These are phyloP conservation scores for Phycomyces blakesleeanus DNA, from an alignment of 192 early-diverging fungal genomes.

Conservation along the genomic window DNA sequence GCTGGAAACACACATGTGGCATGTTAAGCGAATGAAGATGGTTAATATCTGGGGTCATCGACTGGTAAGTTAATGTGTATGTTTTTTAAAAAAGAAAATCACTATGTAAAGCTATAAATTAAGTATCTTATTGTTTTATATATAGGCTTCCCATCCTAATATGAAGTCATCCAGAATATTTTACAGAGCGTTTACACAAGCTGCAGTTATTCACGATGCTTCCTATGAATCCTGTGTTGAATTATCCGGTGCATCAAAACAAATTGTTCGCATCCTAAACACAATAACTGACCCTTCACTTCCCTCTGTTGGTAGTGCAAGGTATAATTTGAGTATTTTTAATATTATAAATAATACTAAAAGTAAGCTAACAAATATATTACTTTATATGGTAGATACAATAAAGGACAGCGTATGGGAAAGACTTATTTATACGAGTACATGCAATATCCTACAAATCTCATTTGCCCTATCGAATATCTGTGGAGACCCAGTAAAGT, in stretches of 20 bases:
- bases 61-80: conserved; percentile 53
- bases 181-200: conserved; percentile 71
- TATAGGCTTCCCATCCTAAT: conserved; percentile 75
- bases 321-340: neutral
- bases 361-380: neutral
- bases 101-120: neutral
- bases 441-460: conserved; percentile 50
- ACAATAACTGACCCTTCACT: conserved; percentile 58
- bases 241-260: conserved; percentile 50
- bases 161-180: conserved; percentile 76
- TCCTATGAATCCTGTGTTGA: conserved; percentile 78
- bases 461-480: conserved; percentile 71
- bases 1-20: conserved; percentile 98
- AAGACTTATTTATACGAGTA: conserved; percentile 48
- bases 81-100: neutral
- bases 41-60: conserved; percentile 75
- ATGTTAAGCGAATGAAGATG: conserved; percentile 98
- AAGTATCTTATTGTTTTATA: neutral
- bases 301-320: conserved; percentile 41
- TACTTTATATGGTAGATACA: conserved; percentile 42
- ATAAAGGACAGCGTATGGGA: conserved; percentile 58
- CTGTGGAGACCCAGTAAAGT: conserved; percentile 61
- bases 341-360: too few relatives aligned
- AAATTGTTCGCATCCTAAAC: conserved; percentile 50
- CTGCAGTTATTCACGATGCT: conserved; percentile 79